Evolutionary conservation across 352 stramenopile genomes (phyloP).

Genomic region (Phytopythium chamaehyphon): DNA sequence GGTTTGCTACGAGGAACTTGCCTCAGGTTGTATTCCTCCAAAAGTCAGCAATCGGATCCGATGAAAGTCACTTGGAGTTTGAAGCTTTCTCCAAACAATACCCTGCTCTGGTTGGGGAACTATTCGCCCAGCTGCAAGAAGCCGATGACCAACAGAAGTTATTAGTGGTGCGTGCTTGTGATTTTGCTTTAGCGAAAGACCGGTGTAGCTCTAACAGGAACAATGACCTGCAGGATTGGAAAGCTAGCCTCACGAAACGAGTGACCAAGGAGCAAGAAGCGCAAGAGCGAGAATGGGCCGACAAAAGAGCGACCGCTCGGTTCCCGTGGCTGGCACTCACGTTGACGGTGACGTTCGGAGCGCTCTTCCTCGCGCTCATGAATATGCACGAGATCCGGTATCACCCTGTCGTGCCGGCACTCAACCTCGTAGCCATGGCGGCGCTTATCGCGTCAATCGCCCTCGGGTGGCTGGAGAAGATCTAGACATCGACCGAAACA

Average conservation of each 20-base stretch:
- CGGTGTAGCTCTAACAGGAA: neutral
- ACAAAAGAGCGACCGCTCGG: conserved; percentile 8
- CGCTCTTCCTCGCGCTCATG: conserved; percentile 55
- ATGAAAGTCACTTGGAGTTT: conserved; percentile 20
- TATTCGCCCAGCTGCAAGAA: conserved; percentile 31
- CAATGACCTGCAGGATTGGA: conserved; percentile 29
- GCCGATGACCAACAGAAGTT: conserved; percentile 22
- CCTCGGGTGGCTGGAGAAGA: conserved; percentile 26
- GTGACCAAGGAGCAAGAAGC: conserved; percentile 20
- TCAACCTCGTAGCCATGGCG: conserved; percentile 45
- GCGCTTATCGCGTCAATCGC: conserved; percentile 30
- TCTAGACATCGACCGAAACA: neutral
- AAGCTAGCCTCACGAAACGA: conserved; percentile 22
- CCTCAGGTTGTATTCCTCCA: conserved; percentile 8
- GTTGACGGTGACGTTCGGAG: conserved; percentile 43
- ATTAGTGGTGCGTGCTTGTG: conserved; percentile 17
- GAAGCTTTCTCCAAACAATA: conserved; percentile 21
- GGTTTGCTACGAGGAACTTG: conserved; percentile 28
- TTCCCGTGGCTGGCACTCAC: conserved; percentile 60
- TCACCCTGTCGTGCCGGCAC: conserved; percentile 37
- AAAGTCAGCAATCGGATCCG: neutral
- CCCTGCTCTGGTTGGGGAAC: conserved; percentile 38
- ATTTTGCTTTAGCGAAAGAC: neutral
- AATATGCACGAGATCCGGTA: conserved; percentile 36
- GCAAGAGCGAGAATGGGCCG: conserved; percentile 22